These are phyloP conservation scores for Stephania japonica DNA, from an alignment of 164 flowering plant species.

Conservation along the genomic window DNA sequence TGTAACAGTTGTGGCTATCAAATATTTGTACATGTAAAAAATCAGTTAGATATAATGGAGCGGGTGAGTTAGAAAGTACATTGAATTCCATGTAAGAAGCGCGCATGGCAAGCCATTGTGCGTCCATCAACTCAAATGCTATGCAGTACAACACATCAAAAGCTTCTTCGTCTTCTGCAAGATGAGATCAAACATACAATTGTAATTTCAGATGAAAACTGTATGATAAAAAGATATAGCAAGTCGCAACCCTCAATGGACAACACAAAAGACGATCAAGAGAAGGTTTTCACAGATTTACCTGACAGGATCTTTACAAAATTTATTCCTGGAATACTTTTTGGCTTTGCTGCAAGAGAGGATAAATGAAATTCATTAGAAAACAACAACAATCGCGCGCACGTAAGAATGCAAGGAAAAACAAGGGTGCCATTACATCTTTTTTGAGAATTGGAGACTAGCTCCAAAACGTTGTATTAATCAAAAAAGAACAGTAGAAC, in stretches of 20 bases:
- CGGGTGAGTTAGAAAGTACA: constrained; percentile 38
- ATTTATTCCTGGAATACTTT: constrained; percentile 64
- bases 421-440: neutral
- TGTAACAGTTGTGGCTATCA: neutral
- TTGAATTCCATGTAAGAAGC: constrained; percentile 99
- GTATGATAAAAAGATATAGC: too few species aligned
- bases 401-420: neutral
- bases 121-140: constrained; percentile 92
- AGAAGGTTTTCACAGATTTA: constrained; percentile 15
- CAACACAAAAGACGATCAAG: neutral
- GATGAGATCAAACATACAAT: neutral
- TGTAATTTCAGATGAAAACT: neutral
- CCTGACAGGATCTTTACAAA: constrained; percentile 77
- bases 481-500: neutral
- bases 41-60: neutral
- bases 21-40: neutral
- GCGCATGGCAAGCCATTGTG: constrained; percentile 95
- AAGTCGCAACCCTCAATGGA: neutral
- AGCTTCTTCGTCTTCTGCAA: constrained; percentile 89
- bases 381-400: neutral
- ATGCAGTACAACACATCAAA: constrained; percentile 80
- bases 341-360: constrained; percentile 68
- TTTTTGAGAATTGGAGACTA: too few species aligned
- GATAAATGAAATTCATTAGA: neutral
- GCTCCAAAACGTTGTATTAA: too few species aligned